A percentile compares a stretch with the other conserved stretches of the same genome.
Conservation (phyloP, 2,329 filamentous ascomycete genomes). For the Mariannaea sp. region DNA sequence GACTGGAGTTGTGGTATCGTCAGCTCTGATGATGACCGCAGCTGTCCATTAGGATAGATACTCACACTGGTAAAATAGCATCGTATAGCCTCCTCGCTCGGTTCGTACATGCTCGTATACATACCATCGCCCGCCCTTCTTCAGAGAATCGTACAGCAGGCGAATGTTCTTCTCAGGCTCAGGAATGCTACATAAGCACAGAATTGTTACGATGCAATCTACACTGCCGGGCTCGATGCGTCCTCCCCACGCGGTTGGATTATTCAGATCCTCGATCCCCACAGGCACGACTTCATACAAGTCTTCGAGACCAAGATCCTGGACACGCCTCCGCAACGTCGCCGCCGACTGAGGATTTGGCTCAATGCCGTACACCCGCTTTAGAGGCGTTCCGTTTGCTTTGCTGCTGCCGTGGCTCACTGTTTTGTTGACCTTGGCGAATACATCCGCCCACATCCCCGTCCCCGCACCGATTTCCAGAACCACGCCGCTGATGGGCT, state of each 20-base stretch:
- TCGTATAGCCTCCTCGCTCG: conserved; percentile 45
- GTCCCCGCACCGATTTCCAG: conserved; percentile 67
- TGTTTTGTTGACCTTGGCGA: conserved; percentile 41
- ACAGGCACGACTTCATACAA: conserved; percentile 66
- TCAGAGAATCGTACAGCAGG: conserved; percentile 61
- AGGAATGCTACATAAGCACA: conserved; percentile 68
- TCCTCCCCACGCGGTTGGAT: conserved; percentile 48
- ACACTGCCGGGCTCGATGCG: conserved; percentile 56
- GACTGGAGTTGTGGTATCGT: conserved; percentile 41
- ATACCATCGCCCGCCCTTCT: conserved; percentile 66
- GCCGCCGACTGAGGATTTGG: conserved; percentile 61
- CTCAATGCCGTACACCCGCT: conserved; percentile 66
- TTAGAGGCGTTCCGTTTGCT: conserved; percentile 39
- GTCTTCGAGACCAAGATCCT: conserved; percentile 57
- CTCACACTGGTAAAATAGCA: conserved; percentile 58
- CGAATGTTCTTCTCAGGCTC: conserved; percentile 60
- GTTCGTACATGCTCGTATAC: conserved; percentile 64
- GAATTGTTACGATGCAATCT: conserved; percentile 63
- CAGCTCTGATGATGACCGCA: background rate
- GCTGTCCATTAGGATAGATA: conserved; percentile 13
- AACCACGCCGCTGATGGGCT: conserved; percentile 55
- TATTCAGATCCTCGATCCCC: conserved; percentile 62
- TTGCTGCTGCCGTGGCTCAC: conserved; percentile 27
- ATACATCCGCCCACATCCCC: conserved; percentile 64
- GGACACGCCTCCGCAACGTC: conserved; percentile 52